Base-by-base conservation (phyloP, 768 basidiomycete genomes). In the Punctularia strigosozonata region DNA sequence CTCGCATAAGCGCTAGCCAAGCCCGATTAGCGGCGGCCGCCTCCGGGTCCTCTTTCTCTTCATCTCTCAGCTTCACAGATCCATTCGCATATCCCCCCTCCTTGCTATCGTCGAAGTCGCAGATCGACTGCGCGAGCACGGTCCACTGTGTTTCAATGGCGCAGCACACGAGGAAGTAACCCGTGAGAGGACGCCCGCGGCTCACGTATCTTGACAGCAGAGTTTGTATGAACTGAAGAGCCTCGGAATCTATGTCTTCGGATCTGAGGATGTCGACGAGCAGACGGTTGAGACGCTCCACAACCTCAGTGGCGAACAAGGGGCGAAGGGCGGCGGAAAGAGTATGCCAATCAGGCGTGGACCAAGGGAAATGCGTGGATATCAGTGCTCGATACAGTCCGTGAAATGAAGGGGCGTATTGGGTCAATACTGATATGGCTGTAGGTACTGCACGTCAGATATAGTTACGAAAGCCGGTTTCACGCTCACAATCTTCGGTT, bases 131-230 rank as follows among this genome's bases (percentile, higher is more conserved):
- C 3, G 85, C 79, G 18, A 92, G 71, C 15, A 86, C 67, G 4
- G 86, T 89, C 80, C 86, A 88, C 49, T 83, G 73, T 30, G 77
- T 79, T 56, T 90, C 86, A 48, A 86, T 73, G 33, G 86, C 75
- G 51, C 88, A 90, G 57, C 88, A 91, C n/a, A 89, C 76, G 39
- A 85, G 69, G 48, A 91, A 90, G 53, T 88, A 87, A 7, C 88
- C 86, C 39, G 79, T 87, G 13, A 91, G 63, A 10, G 89, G 88
- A 5, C 88, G 71, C 6, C 80, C 83, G 40, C 71, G 71, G 6
- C 73, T 64, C 14, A 83, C 72, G 57, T 86, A 97, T 38, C 81
- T 79, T 21, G 77, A 70, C 12, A 85, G 64, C 49, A 88, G 77
- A 2, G 77, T 75, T 47, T 78, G 75, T 17, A 79, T 66, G 52